Percentiles rank a stretch among this genome's conserved stretches.
Evolutionary conservation across 106 monocot species (phyloP).

Genomic region (Cymbidium sinense): DNA sequence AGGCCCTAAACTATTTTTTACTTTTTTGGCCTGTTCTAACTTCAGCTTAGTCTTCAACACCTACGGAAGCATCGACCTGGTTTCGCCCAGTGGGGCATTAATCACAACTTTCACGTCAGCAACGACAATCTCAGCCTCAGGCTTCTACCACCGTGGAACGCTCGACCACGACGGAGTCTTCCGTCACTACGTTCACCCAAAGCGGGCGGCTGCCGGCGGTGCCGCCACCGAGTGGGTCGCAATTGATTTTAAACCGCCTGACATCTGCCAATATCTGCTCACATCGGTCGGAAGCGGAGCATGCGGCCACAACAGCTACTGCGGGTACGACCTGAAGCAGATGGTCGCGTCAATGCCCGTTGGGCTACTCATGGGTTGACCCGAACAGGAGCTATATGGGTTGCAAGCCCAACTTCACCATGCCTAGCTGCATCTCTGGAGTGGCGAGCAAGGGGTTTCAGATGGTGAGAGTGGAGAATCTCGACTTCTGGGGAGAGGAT

Average conservation of each 20-base stretch:
- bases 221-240: background rate
- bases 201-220: background rate
- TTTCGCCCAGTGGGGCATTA: background rate
- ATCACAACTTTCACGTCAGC: background rate
- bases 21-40: too few relatives aligned
- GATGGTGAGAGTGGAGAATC: background rate
- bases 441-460: background rate
- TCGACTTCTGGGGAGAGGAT: background rate
- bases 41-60: background rate
- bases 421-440: background rate
- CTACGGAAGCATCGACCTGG: background rate
- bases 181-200: slow-evolving; percentile 1
- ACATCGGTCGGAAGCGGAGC: background rate
- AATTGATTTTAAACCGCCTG: background rate
- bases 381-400: slow-evolving; percentile 6
- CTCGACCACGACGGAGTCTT: slow-evolving; percentile 9
- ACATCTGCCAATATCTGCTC: background rate
- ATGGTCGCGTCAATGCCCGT: slow-evolving; percentile 4
- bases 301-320: slow-evolving; percentile 18
- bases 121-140: background rate
- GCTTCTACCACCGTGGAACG: background rate
- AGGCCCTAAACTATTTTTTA: too few relatives aligned
- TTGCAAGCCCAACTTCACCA: slow-evolving; percentile 10
- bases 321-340: background rate
- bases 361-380: slow-evolving; percentile 7